A percentile compares a stretch with the other conserved stretches of the same genome.
phyloP scores from a whole-genome alignment of 1,284 basidiomycete species.

The Psilocybe mexicana region DNA sequence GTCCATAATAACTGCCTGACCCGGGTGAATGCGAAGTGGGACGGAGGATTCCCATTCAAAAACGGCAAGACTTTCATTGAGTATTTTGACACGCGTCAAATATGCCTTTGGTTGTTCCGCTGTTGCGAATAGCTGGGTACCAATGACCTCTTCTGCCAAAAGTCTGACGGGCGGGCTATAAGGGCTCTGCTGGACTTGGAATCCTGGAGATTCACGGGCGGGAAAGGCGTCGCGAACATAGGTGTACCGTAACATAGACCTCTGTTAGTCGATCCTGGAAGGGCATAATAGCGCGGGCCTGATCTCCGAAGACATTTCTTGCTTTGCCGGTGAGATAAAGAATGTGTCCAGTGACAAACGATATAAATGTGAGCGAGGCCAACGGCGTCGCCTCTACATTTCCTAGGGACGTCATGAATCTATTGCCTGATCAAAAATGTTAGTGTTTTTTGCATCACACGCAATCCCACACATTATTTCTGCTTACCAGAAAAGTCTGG shows the following conservation, averaged over 20 bases:
- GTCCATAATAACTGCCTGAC: conserved; percentile 43
- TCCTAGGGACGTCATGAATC: conserved; percentile 61
- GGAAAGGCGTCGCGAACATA: conserved; percentile 58
- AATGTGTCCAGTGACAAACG: conserved; percentile 54
- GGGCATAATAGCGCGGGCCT: conserved; percentile 55
- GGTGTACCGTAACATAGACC: conserved; percentile 49
- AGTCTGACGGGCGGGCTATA: conserved; percentile 62
- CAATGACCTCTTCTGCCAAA: conserved; percentile 48
- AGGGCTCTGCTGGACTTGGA: conserved; percentile 38
- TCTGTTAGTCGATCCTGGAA: conserved; percentile 53
- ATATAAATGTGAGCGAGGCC: conserved; percentile 55
- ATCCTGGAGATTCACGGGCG: conserved; percentile 12
- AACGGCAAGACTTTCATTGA: conserved; percentile 51
- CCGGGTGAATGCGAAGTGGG: conserved; percentile 32
- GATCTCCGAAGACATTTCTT: conserved; percentile 46
- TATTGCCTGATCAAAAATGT: conserved; percentile 46
- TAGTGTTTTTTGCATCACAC: neutral
- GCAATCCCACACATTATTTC: neutral
- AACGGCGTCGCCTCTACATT: conserved; percentile 60
- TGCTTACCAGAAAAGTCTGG: conserved; percentile 62
- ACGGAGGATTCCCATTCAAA: conserved; percentile 49
- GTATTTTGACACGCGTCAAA: conserved; percentile 41
- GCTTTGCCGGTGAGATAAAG: conserved; percentile 65
- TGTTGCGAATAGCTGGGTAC: conserved; percentile 35
- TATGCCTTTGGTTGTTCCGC: conserved; percentile 31